Evolutionary conservation across 1,284 basidiomycete genomes (phyloP).

Genomic region (Ustilago tritici): DNA sequence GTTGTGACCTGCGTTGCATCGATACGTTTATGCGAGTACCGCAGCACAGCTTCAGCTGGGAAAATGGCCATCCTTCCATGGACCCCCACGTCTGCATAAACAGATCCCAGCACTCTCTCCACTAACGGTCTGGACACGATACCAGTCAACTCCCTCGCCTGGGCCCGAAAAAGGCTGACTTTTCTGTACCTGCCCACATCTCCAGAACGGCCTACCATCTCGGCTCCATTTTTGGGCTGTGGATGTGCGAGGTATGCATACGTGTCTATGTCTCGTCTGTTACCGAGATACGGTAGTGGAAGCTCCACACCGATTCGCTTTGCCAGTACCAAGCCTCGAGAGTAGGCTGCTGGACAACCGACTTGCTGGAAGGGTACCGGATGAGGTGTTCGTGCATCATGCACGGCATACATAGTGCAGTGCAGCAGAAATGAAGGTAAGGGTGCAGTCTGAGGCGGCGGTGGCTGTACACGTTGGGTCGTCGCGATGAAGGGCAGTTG

Average conservation of each 20-base stretch:
- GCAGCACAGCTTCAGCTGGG: slow-evolving; percentile 39
- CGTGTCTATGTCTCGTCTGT: background rate
- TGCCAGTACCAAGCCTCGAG: slow-evolving; percentile 23
- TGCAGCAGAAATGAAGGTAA: slow-evolving; percentile 38
- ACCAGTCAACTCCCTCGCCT: slow-evolving; percentile 39
- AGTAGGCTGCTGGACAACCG: slow-evolving; percentile 36
- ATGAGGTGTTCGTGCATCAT: slow-evolving; percentile 27
- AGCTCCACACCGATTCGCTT: slow-evolving; percentile 46
- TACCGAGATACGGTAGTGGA: slow-evolving; percentile 33
- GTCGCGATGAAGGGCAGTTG: slow-evolving; percentile 27
- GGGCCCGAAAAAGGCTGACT: slow-evolving; percentile 39
- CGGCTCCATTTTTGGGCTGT: slow-evolving; percentile 27
- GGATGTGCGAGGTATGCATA: slow-evolving; percentile 31
- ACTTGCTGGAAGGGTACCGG: slow-evolving; percentile 23
- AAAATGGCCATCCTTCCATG: slow-evolving; percentile 27
- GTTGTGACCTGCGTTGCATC: background rate
- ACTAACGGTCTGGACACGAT: slow-evolving; percentile 43
- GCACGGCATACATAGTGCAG: slow-evolving; percentile 44
- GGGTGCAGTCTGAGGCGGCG: slow-evolving; percentile 15
- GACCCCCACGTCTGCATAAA: slow-evolving; percentile 30
- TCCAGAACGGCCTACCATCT: slow-evolving; percentile 26
- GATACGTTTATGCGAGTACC: slow-evolving; percentile 12
- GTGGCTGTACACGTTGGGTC: slow-evolving; percentile 14
- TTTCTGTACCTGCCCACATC: slow-evolving; percentile 21
- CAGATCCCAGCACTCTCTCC: slow-evolving; percentile 29